phyloP scores from a whole-genome alignment of 257 asterid species.

The Solanum appendiculatum region DNA sequence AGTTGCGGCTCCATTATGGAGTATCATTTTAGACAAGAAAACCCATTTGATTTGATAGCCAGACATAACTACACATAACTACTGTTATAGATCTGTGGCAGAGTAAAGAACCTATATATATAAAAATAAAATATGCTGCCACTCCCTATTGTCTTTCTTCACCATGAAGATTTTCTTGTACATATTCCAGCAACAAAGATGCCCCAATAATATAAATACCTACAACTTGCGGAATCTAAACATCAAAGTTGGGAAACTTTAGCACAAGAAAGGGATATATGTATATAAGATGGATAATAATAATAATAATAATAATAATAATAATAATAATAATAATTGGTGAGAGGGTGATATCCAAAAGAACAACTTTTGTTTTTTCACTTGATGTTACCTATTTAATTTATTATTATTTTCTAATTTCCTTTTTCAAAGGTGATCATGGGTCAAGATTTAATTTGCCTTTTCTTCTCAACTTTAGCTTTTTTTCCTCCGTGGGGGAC shows the following conservation, averaged over 20 bases:
- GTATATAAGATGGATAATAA: background rate
- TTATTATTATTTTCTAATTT: background rate
- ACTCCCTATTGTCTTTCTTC: constrained; percentile 9
- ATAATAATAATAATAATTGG: background rate
- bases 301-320: background rate
- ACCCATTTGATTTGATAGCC: constrained; percentile 7
- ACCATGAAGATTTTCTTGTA: constrained; percentile 9
- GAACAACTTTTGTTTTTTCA: constrained; percentile 3
- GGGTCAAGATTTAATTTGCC: constrained; percentile 9
- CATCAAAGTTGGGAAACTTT: background rate
- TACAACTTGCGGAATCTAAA: constrained; percentile 6
- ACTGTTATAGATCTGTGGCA: background rate
- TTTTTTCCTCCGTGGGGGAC: background rate
- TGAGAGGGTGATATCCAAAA: background rate
- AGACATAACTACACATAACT: background rate
- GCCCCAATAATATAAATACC: background rate
- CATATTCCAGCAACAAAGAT: constrained; percentile 1
- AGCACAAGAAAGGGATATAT: background rate
- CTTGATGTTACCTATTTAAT: background rate
- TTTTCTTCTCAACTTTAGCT: background rate
- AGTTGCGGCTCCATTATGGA: background rate
- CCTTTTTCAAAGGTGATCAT: constrained; percentile 6
- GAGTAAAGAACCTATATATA: constrained; percentile 17
- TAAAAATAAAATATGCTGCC: background rate
- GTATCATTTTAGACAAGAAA: background rate